Evolutionary conservation across 768 basidiomycete genomes (phyloP), one percentile per base, ranked within the genome.

Genomic region (Pholiota molesta): DNA sequence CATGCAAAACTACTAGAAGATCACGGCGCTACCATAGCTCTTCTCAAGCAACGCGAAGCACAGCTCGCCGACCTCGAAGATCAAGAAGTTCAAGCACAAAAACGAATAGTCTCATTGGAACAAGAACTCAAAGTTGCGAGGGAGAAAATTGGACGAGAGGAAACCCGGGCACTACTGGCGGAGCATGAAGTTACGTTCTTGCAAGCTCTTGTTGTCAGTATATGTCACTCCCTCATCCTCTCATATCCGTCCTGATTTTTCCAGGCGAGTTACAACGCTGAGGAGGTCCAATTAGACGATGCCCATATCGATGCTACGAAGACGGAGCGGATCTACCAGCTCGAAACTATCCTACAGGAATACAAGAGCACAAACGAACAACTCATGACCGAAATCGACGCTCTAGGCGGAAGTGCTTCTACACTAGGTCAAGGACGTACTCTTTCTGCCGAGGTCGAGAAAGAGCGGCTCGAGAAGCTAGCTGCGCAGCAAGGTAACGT

Each of bases 121-220:
- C 71, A 67, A 4, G 73, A 83, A 3, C 67, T 79, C 9, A 75
- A 74, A 13, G 58, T 70, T 1, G 66, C 82, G 10, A 80, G 80
- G 62, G 83, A 80, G 53, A 69, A 74, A 61, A 53, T 72, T 13
- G 57, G 28, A 6, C 69, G 78, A 35, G 66, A 68, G 39, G 76
- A 80, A 49, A 72, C 71, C 6, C 64, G 72, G 28, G 66, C 69
- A 1, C 63, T 68, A 17, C 67, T 79, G 17, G 74, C 75, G 0
- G 88, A 90, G 65, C 71, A 85, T 31, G 90, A 92, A 66, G 81
- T 85, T n/a, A 78, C 81, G n/a, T 90, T 88, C 69, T 69, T 90
- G 59, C 79, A 86, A 62, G 87, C 86, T 0, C 76, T 92, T n/a
- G 75, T 91, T 68, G 89, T 89, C 52, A 53, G 87, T 79, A 13